These are phyloP conservation scores for Saprolegnia diclina DNA, from an alignment of 352 stramenopile genomes.

Conservation along the genomic window DNA sequence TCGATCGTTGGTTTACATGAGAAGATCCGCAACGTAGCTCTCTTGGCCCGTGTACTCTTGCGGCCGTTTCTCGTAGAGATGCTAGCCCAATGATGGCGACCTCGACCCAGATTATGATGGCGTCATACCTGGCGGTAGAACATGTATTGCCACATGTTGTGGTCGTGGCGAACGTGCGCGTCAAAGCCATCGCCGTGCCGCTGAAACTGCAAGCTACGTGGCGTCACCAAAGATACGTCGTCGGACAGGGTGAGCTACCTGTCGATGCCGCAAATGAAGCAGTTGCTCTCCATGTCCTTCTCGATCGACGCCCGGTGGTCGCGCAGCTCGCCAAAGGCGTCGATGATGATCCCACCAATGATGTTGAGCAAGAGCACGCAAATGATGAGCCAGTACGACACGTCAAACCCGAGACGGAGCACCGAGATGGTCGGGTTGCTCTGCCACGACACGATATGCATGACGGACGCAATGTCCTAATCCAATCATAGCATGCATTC, in stretches of 20 bases:
- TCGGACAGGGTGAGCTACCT: constrained; percentile 18
- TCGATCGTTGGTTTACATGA: background rate
- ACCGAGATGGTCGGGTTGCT: constrained; percentile 5
- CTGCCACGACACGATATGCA: background rate
- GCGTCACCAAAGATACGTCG: background rate
- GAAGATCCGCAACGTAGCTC: constrained; percentile 13
- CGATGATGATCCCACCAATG: constrained; percentile 24
- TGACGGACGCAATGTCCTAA: background rate
- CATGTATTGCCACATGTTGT: constrained; percentile 23
- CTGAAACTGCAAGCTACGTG: constrained; percentile 1
- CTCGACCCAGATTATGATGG: background rate
- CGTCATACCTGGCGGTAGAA: constrained; percentile 13
- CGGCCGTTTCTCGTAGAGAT: background rate
- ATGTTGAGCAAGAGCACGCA: constrained; percentile 24
- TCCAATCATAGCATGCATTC: background rate
- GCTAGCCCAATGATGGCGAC: background rate
- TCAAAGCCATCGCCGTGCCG: constrained; percentile 2
- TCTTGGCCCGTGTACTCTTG: constrained; percentile 19
- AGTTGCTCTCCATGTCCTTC: background rate
- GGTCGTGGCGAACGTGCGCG: constrained; percentile 3
- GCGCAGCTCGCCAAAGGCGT: constrained; percentile 10
- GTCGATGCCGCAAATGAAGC: constrained; percentile 28
- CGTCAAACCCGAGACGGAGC: constrained; percentile 10
- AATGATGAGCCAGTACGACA: constrained; percentile 18
- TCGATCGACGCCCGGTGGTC: constrained; percentile 21